A percentile compares a stretch with the other conserved stretches of the same genome.
Evolutionary conservation across 2,329 filamentous ascomycete genomes (phyloP).

Genomic region (Trichothecium sympodiale): DNA sequence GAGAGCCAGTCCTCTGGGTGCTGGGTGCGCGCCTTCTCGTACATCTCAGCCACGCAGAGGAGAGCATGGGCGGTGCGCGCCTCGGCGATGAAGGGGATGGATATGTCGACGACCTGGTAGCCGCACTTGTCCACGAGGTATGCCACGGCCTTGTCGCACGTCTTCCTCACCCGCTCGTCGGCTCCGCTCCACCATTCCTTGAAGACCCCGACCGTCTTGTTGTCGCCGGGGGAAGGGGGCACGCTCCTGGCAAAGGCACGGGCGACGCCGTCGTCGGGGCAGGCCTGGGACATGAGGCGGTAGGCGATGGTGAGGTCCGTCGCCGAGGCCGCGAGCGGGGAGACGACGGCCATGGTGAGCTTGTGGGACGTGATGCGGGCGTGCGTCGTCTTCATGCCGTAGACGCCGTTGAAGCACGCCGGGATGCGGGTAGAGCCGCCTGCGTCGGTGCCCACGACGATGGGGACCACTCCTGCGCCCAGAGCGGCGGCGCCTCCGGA

Average conservation of each 20-base stretch:
- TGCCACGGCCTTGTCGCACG: slow-evolving; percentile 52
- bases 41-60: slow-evolving; percentile 65
- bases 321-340: slow-evolving; percentile 66
- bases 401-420: slow-evolving; percentile 64
- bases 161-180: slow-evolving; percentile 48
- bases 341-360: slow-evolving; percentile 47
- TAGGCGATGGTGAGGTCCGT: slow-evolving; percentile 76
- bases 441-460: slow-evolving; percentile 64
- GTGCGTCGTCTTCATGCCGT: slow-evolving; percentile 71
- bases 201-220: slow-evolving; percentile 62
- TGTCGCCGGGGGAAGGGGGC: slow-evolving; percentile 27
- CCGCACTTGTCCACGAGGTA: slow-evolving; percentile 40
- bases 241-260: slow-evolving; percentile 50
- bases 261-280: slow-evolving; percentile 48
- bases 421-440: slow-evolving; percentile 69
- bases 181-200: slow-evolving; percentile 38
- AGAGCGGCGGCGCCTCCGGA: slow-evolving; percentile 65
- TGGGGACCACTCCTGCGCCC: slow-evolving; percentile 60
- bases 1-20: slow-evolving; percentile 35
- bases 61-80: slow-evolving; percentile 68
- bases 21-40: slow-evolving; percentile 32
- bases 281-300: slow-evolving; percentile 63
- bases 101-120: slow-evolving; percentile 45
- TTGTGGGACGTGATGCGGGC: slow-evolving; percentile 50
- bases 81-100: slow-evolving; percentile 55